phyloP scores from a whole-genome alignment of 2,329 filamentous ascomycete genomes.

The Thielaviopsis euricoi region DNA sequence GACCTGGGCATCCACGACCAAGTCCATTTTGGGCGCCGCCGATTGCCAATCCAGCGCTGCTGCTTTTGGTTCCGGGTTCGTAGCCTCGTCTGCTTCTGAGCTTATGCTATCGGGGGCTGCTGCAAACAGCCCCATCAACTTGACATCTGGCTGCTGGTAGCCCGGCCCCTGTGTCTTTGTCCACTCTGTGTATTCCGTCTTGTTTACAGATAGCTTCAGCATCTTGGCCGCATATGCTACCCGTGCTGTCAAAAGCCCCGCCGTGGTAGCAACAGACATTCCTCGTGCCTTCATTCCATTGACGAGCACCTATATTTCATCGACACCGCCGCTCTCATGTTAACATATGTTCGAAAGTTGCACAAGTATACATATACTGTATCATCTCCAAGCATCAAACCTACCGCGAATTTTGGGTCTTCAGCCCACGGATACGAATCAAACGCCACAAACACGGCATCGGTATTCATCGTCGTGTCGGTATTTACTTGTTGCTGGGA shows the following conservation, averaged over 20 bases:
- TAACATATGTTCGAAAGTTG: neutral
- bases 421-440: slow-evolving; percentile 51
- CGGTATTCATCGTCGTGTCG: slow-evolving; percentile 17
- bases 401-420: slow-evolving; percentile 51
- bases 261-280: slow-evolving; percentile 36
- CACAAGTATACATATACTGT: no score
- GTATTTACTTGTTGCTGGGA: neutral
- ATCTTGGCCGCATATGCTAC: slow-evolving; percentile 46
- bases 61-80: neutral
- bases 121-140: neutral
- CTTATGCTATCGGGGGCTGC: neutral
- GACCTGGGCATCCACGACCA: slow-evolving; percentile 24
- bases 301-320: slow-evolving; percentile 8
- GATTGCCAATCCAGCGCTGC: slow-evolving; percentile 28
- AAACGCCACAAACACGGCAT: slow-evolving; percentile 40
- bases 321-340: neutral
- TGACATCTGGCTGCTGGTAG: slow-evolving; percentile 20
- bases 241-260: slow-evolving; percentile 29
- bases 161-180: slow-evolving; percentile 21
- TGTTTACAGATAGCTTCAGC: slow-evolving; percentile 41
- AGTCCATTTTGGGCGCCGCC: slow-evolving; percentile 30
- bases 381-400: neutral
- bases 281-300: slow-evolving; percentile 27
- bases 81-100: slow-evolving; percentile 5
- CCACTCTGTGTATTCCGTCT: slow-evolving; percentile 52